phyloP scores from a whole-genome alignment of 345 rosid species.

The Anacardium occidentale region DNA sequence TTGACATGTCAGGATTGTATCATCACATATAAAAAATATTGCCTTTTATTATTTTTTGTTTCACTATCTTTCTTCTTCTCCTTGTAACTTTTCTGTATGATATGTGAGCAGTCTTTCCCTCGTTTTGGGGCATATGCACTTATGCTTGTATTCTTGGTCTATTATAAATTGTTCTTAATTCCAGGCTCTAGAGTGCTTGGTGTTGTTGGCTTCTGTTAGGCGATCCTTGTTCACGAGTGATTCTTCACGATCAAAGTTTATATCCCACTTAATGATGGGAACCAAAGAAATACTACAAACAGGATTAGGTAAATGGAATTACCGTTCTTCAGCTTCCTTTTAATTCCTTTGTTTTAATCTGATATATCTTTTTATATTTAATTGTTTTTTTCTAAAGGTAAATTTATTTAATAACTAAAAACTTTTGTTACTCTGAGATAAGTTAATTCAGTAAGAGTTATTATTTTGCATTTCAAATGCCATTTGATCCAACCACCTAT shows the following conservation, averaged over 20 bases:
- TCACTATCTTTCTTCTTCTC: too few species aligned
- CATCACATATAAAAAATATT: neutral
- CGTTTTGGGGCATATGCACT: neutral
- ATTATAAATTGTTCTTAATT: neutral
- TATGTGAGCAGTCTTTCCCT: neutral
- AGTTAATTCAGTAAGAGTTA: neutral
- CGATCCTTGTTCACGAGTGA: constrained; percentile 38
- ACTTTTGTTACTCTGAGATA: neutral
- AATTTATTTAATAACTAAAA: neutral
- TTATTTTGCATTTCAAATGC: too few species aligned
- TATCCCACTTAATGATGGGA: constrained; percentile 40
- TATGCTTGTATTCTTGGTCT: neutral
- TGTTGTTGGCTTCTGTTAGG: constrained; percentile 34
- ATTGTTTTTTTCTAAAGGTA: neutral
- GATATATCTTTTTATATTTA: neutral
- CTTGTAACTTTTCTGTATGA: too few species aligned
- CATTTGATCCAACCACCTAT: too few species aligned
- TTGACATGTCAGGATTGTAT: neutral
- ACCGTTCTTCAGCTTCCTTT: neutral
- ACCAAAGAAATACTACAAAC: constrained; percentile 39
- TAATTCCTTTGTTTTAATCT: neutral
- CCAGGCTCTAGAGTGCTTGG: constrained; percentile 42
- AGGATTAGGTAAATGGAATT: constrained; percentile 29
- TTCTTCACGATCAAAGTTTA: constrained; percentile 32
- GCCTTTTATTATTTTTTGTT: too few species aligned